phyloP scores from a whole-genome alignment of 768 basidiomycete species.

The Suillus americanus region DNA sequence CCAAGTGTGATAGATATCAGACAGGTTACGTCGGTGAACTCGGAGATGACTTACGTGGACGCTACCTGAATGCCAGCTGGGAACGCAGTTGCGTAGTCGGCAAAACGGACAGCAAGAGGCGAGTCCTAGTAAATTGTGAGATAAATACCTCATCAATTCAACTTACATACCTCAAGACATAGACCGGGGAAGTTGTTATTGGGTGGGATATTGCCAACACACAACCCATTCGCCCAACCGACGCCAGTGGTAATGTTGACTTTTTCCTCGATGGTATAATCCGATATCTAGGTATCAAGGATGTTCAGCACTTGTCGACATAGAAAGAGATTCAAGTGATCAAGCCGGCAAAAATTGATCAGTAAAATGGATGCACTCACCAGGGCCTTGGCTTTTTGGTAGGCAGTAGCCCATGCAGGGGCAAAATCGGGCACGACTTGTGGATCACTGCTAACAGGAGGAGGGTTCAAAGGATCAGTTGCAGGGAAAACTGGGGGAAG shows the following conservation, averaged over 20 bases:
- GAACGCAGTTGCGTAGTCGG: constrained; percentile 41
- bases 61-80: constrained; percentile 68
- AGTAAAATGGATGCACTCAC: constrained; percentile 28
- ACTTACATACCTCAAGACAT: constrained; percentile 52
- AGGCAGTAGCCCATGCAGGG: constrained; percentile 50
- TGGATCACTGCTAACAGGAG: constrained; percentile 41
- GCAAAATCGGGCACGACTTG: constrained; percentile 38
- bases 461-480: constrained; percentile 51
- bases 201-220: constrained; percentile 63
- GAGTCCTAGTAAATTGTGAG: constrained; percentile 20
- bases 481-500: constrained; percentile 49
- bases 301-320: neutral
- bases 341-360: no score
- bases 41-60: no score
- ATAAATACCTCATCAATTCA: neutral
- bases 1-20: no score
- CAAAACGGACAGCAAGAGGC: constrained; percentile 40
- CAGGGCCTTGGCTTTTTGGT: constrained; percentile 51
- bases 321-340: neutral
- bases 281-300: constrained; percentile 30
- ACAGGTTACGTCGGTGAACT: no score
- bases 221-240: constrained; percentile 43
- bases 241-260: constrained; percentile 25
- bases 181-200: no score
- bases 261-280: constrained; percentile 32